Conservation (phyloP, 2,329 filamentous ascomycete genomes). For the Thelonectria rubi region DNA sequence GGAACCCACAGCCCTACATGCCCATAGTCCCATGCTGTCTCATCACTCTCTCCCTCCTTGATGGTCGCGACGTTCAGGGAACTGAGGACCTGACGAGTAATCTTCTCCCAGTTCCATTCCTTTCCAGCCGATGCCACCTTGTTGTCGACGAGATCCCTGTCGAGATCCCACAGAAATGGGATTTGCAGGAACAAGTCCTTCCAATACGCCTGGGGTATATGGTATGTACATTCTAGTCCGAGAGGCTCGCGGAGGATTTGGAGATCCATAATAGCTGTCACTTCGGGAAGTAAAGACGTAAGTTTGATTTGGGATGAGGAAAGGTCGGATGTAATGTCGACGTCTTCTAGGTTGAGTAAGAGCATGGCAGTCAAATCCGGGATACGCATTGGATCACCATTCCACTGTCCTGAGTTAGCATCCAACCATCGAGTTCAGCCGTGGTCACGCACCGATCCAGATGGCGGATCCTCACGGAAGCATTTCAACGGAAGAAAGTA, state of each 20-base stretch:
- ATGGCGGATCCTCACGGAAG: no score
- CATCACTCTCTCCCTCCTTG: neutral
- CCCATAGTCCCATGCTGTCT: neutral
- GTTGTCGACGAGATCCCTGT: neutral
- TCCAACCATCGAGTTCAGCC: neutral
- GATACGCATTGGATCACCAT: constrained; percentile 9
- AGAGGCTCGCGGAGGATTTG: neutral
- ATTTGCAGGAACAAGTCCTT: constrained; percentile 8
- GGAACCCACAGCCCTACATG: neutral
- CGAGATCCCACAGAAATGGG: constrained; percentile 25
- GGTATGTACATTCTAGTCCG: constrained; percentile 11
- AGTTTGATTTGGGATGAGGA: neutral
- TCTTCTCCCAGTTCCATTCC: constrained; percentile 24
- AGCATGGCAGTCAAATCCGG: constrained; percentile 4
- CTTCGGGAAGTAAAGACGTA: constrained; percentile 5
- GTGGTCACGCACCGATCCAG: no score
- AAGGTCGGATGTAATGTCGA: no score
- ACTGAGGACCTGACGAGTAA: constrained; percentile 15
- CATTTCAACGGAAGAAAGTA: constrained; percentile 5
- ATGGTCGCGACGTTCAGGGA: neutral
- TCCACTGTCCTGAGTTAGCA: constrained; percentile 16
- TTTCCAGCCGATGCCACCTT: neutral
- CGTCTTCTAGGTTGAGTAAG: constrained; percentile 13
- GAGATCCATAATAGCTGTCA: constrained; percentile 3
- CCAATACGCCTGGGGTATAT: constrained; percentile 10